These are phyloP conservation scores for Epichloe hybrida DNA, from an alignment of 2,329 filamentous ascomycete species.

Conservation along the genomic window DNA sequence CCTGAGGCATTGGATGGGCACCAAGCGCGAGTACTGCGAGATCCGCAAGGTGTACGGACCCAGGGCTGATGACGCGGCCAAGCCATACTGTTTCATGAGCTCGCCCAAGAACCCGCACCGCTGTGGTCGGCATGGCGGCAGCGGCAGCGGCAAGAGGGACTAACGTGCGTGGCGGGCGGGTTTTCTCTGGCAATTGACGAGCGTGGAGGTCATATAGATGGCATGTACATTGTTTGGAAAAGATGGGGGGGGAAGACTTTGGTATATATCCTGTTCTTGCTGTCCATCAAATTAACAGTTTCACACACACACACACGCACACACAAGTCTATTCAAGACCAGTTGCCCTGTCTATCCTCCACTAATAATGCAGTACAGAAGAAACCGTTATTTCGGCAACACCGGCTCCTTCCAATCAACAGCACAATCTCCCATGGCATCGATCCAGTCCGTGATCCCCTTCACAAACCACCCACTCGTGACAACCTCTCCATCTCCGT, in stretches of 20 bases:
- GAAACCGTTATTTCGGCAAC: background rate
- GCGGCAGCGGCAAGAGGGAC: slow-evolving; percentile 3
- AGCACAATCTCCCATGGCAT: slow-evolving; percentile 29
- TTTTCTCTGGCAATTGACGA: too few relatives aligned
- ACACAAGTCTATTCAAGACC: too few relatives aligned
- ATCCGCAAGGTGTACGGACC: slow-evolving; percentile 44
- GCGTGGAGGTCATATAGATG: too few relatives aligned
- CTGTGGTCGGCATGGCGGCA: slow-evolving; percentile 41
- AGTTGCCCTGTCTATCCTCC: too few relatives aligned
- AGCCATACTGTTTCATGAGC: slow-evolving; percentile 42
- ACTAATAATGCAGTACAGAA: background rate
- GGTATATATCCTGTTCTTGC: too few relatives aligned
- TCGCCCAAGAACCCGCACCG: slow-evolving; percentile 44
- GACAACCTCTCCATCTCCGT: slow-evolving; percentile 15
- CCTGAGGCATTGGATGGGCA: slow-evolving; percentile 45
- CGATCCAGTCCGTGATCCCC: slow-evolving; percentile 34
- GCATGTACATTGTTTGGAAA: too few relatives aligned
- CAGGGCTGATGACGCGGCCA: slow-evolving; percentile 31
- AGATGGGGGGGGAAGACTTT: too few relatives aligned
- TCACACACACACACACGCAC: too few relatives aligned
- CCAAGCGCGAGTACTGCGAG: slow-evolving; percentile 44
- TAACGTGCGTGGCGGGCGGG: background rate
- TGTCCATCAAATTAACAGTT: too few relatives aligned
- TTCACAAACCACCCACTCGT: slow-evolving; percentile 33
- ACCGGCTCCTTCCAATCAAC: slow-evolving; percentile 24